These are phyloP conservation scores for Pyracantha coccinea DNA, from an alignment of 331 rosid species.

Conservation along the genomic window DNA sequence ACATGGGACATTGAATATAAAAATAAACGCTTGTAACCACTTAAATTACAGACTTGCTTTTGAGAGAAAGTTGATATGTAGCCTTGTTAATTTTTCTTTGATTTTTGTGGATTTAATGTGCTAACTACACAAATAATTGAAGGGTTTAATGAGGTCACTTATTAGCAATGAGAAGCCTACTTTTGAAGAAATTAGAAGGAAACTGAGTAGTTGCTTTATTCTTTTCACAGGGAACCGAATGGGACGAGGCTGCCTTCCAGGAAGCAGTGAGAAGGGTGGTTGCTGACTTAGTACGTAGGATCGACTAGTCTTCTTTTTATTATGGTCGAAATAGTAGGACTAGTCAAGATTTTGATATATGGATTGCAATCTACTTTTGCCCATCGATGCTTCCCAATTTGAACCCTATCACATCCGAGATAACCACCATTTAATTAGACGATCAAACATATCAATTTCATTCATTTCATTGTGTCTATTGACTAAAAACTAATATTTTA, in stretches of 20 bases:
- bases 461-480: background rate
- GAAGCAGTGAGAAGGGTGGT: constrained; percentile 82
- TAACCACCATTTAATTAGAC: background rate
- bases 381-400: background rate
- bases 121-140: too few relatives aligned
- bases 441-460: background rate
- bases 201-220: background rate
- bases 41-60: too few relatives aligned
- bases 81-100: too few relatives aligned
- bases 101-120: too few relatives aligned
- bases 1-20: too few relatives aligned
- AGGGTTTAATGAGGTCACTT: too few relatives aligned
- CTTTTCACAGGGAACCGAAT: constrained; percentile 46
- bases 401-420: background rate
- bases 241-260: constrained; percentile 72
- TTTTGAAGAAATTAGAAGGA: background rate
- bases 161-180: too few relatives aligned
- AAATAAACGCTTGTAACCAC: too few relatives aligned
- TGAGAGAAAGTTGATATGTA: too few relatives aligned
- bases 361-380: background rate
- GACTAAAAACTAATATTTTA: background rate
- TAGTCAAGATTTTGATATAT: constrained; percentile 8
- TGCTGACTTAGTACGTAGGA: constrained; percentile 25
- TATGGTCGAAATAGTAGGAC: background rate
- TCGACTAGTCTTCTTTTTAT: background rate